Evolutionary conservation across 306 rosid species (phyloP), one percentile per base, ranked within the genome.

Genomic region (Trifolium fragiferum): DNA sequence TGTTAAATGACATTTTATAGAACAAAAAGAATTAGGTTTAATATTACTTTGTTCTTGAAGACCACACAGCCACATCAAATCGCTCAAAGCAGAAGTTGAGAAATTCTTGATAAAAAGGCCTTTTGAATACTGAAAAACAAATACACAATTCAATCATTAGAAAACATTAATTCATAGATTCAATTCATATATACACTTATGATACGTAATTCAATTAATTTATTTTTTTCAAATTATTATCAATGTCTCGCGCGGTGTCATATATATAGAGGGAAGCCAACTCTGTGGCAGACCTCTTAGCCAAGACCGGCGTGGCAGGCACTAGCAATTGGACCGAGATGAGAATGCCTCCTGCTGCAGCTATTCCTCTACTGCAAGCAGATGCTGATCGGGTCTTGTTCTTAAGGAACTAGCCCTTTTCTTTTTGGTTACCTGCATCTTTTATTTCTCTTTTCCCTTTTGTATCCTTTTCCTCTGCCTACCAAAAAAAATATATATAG

Each of bases 11-110:
- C 3, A 27, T 59, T 27, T 30, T 15, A 59, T 12, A 63, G 35
- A 80, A 68, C 47, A 54, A 14, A 27, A 66, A 66, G 70, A 68
- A 46, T 40, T 76, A 84, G 47, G 69, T 65, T 47, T 77, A 84
- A 63, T 66, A 75, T n/a, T 88, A 93, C 98, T 75, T 86, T 47
- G 44, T 72, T 87, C 97, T 85, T 69, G 97, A 91, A 71, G 98
- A 86, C 98, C 98, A 93, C 44, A 91, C 54, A n/a, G 79, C 97
- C 47, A 91, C 96, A 84, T 91, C 97, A 85, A 93, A 91, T 12
- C 74, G 83, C 84, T 91, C 88, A 32, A 93, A 93, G 93, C 98
- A 91, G 81, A 93, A 93, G 47, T 82, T 75, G 47, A 91, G 82
- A 78, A 93, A 93, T 82, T 89, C 97, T 37, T 62, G 38, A 83